A percentile compares a stretch with the other conserved stretches of the same genome.
These are phyloP conservation scores for Leavenworthia alabamica DNA, from an alignment of 345 rosid genomes.

Conservation along the genomic window DNA sequence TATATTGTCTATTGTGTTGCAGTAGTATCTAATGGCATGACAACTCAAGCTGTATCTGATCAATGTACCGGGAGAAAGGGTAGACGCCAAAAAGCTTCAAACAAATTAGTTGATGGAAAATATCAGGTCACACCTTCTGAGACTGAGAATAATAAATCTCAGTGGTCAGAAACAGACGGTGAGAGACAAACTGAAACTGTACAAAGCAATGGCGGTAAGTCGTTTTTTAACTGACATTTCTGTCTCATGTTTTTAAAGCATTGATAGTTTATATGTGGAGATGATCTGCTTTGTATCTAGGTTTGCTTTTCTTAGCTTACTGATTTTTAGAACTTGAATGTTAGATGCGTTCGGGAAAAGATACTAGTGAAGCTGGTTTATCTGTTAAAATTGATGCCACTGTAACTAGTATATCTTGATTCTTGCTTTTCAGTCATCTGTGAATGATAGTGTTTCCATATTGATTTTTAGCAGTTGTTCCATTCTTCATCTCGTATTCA, in stretches of 20 bases:
- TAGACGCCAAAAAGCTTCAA: slow-evolving; percentile 67
- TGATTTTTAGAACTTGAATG: neutral
- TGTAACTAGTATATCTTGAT: neutral
- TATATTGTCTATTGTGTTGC: slow-evolving; percentile 11
- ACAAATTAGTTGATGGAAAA: slow-evolving; percentile 50
- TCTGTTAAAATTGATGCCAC: neutral
- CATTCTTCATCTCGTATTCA: slow-evolving; percentile 13
- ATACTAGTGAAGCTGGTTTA: neutral
- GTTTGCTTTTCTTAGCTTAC: neutral
- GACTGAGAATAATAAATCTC: slow-evolving; percentile 43
- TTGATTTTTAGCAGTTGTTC: neutral
- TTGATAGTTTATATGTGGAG: neutral
- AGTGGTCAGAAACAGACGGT: slow-evolving; percentile 20
- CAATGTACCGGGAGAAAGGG: slow-evolving; percentile 56
- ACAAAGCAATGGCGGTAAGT: slow-evolving; percentile 34
- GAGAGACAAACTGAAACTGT: slow-evolving; percentile 30
- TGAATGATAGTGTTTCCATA: neutral
- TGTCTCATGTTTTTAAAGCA: neutral
- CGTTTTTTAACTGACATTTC: slow-evolving; percentile 2
- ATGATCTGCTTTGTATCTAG: neutral
- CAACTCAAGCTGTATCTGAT: slow-evolving; percentile 47
- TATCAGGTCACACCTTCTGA: slow-evolving; percentile 35
- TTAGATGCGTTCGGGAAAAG: neutral
- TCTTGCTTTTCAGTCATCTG: neutral
- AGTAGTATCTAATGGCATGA: slow-evolving; percentile 39